Evolutionary conservation across 2,329 filamentous ascomycete species (phyloP).

Genomic region (Rhinocladiella similis): DNA sequence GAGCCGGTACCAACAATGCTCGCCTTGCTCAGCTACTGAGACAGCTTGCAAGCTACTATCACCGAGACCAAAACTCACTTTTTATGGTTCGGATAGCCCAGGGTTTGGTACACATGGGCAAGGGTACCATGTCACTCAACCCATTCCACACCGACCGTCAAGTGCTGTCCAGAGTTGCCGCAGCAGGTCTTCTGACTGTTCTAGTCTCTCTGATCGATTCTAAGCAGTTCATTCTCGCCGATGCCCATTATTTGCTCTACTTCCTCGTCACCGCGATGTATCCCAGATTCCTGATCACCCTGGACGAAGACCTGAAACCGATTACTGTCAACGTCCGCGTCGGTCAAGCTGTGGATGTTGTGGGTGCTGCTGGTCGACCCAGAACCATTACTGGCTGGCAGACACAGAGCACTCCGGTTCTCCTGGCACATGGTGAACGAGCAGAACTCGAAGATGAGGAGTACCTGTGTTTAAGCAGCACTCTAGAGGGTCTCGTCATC

Average conservation of each 20-base stretch:
- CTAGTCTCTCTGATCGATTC: constrained; percentile 93
- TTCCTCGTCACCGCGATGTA: constrained; percentile 97
- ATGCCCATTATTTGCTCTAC: constrained; percentile 91
- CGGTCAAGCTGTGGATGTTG: constrained; percentile 96
- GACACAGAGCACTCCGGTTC: constrained; percentile 96
- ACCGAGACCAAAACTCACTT: constrained; percentile 89
- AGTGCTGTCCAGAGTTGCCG: constrained; percentile 86
- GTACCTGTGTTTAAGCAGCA: constrained; percentile 89
- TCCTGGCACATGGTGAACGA: constrained; percentile 90
- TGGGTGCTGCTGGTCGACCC: constrained; percentile 91
- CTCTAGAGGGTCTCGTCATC: constrained; percentile 91
- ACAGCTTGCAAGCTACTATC: constrained; percentile 96
- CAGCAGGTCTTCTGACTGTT: constrained; percentile 85
- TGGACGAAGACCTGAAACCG: constrained; percentile 92
- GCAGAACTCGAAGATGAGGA: constrained; percentile 97
- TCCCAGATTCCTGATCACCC: constrained; percentile 90
- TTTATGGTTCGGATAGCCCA: constrained; percentile 99
- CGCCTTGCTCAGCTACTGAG: constrained; percentile 90
- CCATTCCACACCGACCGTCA: constrained; percentile 99
- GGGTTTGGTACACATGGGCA: constrained; percentile 97
- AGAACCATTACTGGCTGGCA: constrained; percentile 99
- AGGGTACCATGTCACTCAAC: constrained; percentile 91
- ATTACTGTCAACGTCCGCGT: constrained; percentile 95
- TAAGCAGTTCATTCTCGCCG: constrained; percentile 74
- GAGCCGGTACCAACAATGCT: constrained; percentile 97